phyloP scores from a whole-genome alignment of 2,329 filamentous ascomycete genomes.

The Microthyrium microscopicum region DNA sequence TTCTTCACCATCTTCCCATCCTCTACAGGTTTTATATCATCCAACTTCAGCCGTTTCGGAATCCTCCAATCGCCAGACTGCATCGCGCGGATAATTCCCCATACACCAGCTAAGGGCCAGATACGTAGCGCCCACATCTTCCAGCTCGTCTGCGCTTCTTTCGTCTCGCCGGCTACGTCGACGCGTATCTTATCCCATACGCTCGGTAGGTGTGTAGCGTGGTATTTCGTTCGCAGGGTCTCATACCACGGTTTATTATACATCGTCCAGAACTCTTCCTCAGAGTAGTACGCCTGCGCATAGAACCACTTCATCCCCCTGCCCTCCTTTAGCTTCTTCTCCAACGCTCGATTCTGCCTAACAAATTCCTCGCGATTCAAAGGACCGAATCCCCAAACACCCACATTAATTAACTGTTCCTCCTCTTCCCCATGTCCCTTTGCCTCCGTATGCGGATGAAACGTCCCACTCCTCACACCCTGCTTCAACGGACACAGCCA shows the following conservation, averaged over 20 bases:
- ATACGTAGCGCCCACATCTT: background rate
- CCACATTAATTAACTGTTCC: constrained; percentile 38
- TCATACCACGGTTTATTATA: constrained; percentile 47
- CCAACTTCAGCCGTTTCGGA: constrained; percentile 3
- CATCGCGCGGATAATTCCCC: constrained; percentile 8
- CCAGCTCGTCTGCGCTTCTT: constrained; percentile 5
- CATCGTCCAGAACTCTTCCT: constrained; percentile 50
- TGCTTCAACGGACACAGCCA: constrained; percentile 27
- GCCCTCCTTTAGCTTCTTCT: constrained; percentile 40
- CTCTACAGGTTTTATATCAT: no score
- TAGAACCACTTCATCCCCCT: constrained; percentile 56
- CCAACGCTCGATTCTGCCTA: constrained; percentile 40
- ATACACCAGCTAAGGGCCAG: constrained; percentile 8
- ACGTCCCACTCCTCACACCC: constrained; percentile 4
- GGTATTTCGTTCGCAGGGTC: constrained; percentile 38
- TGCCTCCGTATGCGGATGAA: constrained; percentile 6
- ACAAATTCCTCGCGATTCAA: constrained; percentile 25
- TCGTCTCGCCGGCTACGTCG: constrained; percentile 6
- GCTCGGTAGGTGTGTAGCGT: constrained; percentile 40
- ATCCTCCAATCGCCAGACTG: constrained; percentile 8
- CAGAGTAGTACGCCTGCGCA: constrained; percentile 50
- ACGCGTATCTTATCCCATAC: constrained; percentile 48
- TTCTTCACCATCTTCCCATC: no score
- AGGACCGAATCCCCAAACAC: constrained; percentile 32
- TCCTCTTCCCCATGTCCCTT: constrained; percentile 8